These are phyloP conservation scores for Nitzschia inconspicua DNA, from an alignment of 108 stramenopile species.

Conservation along the genomic window DNA sequence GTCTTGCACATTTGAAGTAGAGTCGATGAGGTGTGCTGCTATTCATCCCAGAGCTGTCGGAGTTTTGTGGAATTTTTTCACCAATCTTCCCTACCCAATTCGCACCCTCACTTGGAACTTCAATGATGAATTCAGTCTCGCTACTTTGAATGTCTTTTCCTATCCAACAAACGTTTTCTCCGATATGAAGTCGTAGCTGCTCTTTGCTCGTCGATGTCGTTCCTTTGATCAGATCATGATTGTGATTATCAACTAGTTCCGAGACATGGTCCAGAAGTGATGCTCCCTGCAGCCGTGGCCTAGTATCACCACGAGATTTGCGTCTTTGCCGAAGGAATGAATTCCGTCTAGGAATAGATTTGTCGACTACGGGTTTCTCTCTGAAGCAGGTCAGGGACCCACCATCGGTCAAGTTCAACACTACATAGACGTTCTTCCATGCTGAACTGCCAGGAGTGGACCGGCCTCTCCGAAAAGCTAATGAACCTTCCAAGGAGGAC, in stretches of 20 bases:
- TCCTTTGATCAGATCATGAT: neutral
- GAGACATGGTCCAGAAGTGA: neutral
- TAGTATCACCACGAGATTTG: neutral
- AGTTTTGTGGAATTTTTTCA: neutral
- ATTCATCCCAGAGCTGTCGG: neutral
- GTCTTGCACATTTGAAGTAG: conserved; percentile 37
- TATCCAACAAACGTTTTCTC: conserved; percentile 24
- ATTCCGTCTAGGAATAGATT: neutral
- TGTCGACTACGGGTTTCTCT: neutral
- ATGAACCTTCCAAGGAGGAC: conserved; percentile 9
- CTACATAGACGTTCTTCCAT: conserved; percentile 2
- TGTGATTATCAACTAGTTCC: neutral
- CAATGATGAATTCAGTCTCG: conserved; percentile 27
- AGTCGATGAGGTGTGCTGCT: conserved; percentile 31
- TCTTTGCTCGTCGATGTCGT: too few relatives aligned
- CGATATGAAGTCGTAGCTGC: conserved; percentile 7
- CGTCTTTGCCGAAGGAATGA: neutral
- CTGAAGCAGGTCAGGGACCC: conserved; percentile 10
- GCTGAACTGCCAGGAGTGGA: neutral
- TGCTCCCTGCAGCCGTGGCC: neutral
- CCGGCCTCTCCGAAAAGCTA: conserved; percentile 3
- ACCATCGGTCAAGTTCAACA: conserved; percentile 12
- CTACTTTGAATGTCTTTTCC: conserved; percentile 34
- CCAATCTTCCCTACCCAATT: neutral
- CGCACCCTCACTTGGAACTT: conserved; percentile 21